Conservation (phyloP, 2,329 filamentous ascomycete genomes). For the Phaeoacremonium minimum region DNA sequence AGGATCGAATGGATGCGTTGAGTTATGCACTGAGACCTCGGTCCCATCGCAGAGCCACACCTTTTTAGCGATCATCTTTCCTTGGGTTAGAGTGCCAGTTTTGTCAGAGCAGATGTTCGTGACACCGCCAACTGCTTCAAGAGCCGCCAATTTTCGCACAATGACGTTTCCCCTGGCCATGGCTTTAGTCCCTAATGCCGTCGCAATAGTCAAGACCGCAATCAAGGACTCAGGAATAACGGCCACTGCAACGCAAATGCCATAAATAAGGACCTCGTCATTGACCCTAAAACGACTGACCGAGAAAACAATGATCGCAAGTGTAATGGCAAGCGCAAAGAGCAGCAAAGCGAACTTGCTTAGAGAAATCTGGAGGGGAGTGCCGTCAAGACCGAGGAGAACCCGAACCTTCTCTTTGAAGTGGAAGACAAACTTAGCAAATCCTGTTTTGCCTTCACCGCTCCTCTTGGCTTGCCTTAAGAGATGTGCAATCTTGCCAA, state of each 20-base stretch:
- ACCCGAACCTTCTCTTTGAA: constrained; percentile 21
- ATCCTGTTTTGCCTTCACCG: constrained; percentile 27
- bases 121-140: constrained; percentile 66
- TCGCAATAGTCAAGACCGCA: constrained; percentile 61
- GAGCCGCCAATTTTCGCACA: constrained; percentile 55
- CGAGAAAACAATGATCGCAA: constrained; percentile 36
- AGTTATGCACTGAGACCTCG: constrained; percentile 47
- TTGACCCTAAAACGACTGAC: constrained; percentile 33
- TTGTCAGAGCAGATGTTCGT: constrained; percentile 70
- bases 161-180: constrained; percentile 54
- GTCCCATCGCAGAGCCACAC: constrained; percentile 55
- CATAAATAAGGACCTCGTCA: constrained; percentile 42
- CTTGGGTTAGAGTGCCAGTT: constrained; percentile 63
- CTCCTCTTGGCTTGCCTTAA: constrained; percentile 43
- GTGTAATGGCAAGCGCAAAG: constrained; percentile 49
- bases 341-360: constrained; percentile 64
- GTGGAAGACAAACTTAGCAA: constrained; percentile 13
- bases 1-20: constrained; percentile 58
- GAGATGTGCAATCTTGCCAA: constrained; percentile 51
- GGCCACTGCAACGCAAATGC: constrained; percentile 43
- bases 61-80: constrained; percentile 62
- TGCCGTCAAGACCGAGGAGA: constrained; percentile 51
- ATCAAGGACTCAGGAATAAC: constrained; percentile 54
- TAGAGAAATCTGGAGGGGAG: constrained; percentile 62
- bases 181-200: constrained; percentile 50